Percentiles rank a stretch among this genome's conserved stretches.
Conservation (phyloP, 2,329 filamentous ascomycete species). For the Ceratocystiopsis sp. region DNA sequence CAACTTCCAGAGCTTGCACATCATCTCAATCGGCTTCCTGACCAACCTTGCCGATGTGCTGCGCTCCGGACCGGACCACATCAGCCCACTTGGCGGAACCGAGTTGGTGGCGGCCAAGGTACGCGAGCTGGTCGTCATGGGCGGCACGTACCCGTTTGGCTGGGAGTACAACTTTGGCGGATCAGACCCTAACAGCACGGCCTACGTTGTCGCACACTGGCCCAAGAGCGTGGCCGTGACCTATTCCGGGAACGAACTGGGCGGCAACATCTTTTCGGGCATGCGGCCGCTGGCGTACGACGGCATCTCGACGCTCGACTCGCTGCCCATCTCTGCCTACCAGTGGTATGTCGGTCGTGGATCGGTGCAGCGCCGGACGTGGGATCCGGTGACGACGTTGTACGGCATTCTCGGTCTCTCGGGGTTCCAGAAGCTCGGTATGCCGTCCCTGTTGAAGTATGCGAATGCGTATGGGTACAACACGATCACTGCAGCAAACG, state of each 20-base stretch:
- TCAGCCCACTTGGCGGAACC: conserved; percentile 21
- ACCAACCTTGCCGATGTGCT: conserved; percentile 29
- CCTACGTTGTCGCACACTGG: conserved; percentile 30
- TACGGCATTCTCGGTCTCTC: conserved; percentile 22
- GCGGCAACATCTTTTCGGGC: conserved; percentile 20
- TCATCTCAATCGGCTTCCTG: conserved; percentile 28
- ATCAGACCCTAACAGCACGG: conserved; percentile 19
- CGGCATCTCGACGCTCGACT: not conserved
- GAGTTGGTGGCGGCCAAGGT: conserved; percentile 28
- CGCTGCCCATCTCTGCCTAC: conserved; percentile 15
- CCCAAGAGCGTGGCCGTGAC: conserved; percentile 16
- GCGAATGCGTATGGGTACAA: conserved; percentile 24
- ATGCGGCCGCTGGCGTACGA: conserved; percentile 15
- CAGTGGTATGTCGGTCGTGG: conserved; percentile 18
- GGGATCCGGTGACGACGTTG: conserved; percentile 25
- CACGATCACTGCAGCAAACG: conserved; percentile 18
- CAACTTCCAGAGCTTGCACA: conserved; percentile 24
- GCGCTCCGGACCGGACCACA: conserved; percentile 23
- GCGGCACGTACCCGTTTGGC: conserved; percentile 29
- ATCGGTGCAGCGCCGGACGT: conserved; percentile 16
- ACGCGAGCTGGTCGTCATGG: conserved; percentile 32
- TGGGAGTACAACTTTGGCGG: conserved; percentile 31
- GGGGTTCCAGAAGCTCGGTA: conserved; percentile 3
- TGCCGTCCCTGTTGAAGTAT: conserved; percentile 17
- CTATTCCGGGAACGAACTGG: conserved; percentile 27